Base-by-base conservation (phyloP, 345 rosid genomes). In the Bruguiera parviflora region DNA sequence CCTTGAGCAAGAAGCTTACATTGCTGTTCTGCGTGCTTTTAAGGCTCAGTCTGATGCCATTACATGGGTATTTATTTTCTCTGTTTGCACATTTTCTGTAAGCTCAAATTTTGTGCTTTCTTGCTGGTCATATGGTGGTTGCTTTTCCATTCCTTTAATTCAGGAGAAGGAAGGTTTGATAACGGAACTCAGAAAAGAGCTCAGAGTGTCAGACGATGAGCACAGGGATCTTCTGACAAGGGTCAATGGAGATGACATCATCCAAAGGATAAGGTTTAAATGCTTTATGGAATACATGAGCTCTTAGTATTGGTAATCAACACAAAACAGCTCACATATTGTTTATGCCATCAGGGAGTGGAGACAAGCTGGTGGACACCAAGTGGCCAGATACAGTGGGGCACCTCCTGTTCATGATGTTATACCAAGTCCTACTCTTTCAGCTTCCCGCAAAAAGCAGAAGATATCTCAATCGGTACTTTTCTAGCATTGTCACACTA, bases 41-140 rank as follows among this genome's bases (percentile, higher is more conserved):
- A 95, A 92, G 84, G 99, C 99, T 74, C 99, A 95, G 74, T 84
- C 96, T 49, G 99, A 95, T 87, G 98, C 96, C 64, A 87, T 95
- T 74, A 78, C 98, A 74, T 95, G 99, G 99, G 99, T 95, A 90
- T 58, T 67, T 49, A 52, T 63, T 68, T 73, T 58, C 69, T 19
- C 71, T 67, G 29, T 61, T n/a, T 22, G n/a, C 64, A 61, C 20
- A 0, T 68, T 65, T 64, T 58, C 21, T 18, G 15, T 6, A 24
- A 53, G 21, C 18, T 33, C 65, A 22, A 18, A 22, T 55, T 64
- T 9, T 63, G 10, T 32, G 10, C 29, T 22, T 46, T 61, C 46
- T 53, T 58, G 43, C 35, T 65, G 49, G 56, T 64, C 4, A 64
- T 32, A 8, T 71, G 62, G 18, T 56, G 13, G 61, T 53, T 66